Conservation (phyloP, 2,329 filamentous ascomycete genomes). For the Dothistroma septosporum region DNA sequence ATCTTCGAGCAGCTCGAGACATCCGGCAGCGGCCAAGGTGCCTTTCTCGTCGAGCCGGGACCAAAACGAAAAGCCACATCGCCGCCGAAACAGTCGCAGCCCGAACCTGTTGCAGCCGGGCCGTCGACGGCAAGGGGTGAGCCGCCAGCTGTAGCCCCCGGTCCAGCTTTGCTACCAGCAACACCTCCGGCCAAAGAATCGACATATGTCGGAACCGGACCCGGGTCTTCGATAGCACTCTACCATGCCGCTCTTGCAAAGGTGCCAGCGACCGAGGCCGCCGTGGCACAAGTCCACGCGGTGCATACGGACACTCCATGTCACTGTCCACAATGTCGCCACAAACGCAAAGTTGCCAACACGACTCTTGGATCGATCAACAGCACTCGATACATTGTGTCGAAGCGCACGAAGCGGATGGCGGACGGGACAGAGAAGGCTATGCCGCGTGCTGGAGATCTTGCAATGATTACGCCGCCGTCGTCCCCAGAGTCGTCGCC, state of each 20-base stretch:
- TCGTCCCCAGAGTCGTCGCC: slow-evolving; percentile 15
- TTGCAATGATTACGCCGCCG: slow-evolving; percentile 22
- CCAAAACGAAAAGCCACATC: slow-evolving; percentile 6
- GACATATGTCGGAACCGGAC: slow-evolving; percentile 4
- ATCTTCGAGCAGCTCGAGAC: slow-evolving; percentile 25
- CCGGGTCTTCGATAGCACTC: slow-evolving; percentile 4
- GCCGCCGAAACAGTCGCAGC: not conserved
- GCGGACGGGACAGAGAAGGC: slow-evolving; percentile 22
- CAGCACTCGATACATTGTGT: slow-evolving; percentile 5
- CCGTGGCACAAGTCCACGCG: slow-evolving; percentile 6
- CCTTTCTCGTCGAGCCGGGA: slow-evolving; percentile 22
- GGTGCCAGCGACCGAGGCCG: slow-evolving; percentile 3
- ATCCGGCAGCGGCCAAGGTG: slow-evolving; percentile 19
- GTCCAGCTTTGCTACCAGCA: not conserved
- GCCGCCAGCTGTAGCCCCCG: not conserved
- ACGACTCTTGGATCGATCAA: slow-evolving; percentile 6
- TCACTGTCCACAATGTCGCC: slow-evolving; percentile 10
- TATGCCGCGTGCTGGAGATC: slow-evolving; percentile 7
- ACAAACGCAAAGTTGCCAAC: slow-evolving; percentile 5
- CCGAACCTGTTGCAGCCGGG: not conserved
- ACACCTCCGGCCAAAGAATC: not conserved
- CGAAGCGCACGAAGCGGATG: slow-evolving; percentile 17
- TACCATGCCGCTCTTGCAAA: slow-evolving; percentile 9
- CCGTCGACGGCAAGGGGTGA: not conserved
- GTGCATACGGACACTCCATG: slow-evolving; percentile 3